Evolutionary conservation across 2,329 filamentous ascomycete genomes (phyloP), one percentile per base, ranked within the genome.

Genomic region (Juglanconis oblonga): DNA sequence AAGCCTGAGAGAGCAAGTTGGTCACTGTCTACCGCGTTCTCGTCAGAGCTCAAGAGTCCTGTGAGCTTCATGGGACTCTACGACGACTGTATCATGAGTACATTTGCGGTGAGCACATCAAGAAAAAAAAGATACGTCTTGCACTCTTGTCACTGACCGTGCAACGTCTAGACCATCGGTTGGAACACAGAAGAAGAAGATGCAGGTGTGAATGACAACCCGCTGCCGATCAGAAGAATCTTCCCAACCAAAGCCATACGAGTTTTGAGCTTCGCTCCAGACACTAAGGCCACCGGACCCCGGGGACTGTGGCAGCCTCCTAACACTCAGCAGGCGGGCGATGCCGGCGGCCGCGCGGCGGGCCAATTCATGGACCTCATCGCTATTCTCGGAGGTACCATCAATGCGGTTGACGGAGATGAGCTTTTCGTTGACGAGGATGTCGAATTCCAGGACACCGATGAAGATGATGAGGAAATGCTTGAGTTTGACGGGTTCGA

Each of bases 31-130:
- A 48, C 45, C 24, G 58, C 57, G 59, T 72, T 73, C 5, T 68
- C 71, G 6, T 69, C 71, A 1, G 73, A 73, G 61, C 67, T 77
- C n/a, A 67, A 72, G 0, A 73, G 76, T 0, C 77, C 78, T 0
- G 73, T 79, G 32, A 77, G 74, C 61, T 80, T 77, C 66, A 80
- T 80, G 78, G 72, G 68, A 0, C 56, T 80, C 8, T 79, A 72
- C 54, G 77, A 79, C 53, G 78, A 80, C 66, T 76, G 75, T 42
- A 73, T 80, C 55, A 77, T 80, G 73, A 72, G 71, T 32, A 79
- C 77, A 3, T 79, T 74, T 61, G 76, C 74, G n/a, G 45, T 48
- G 31, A 48, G 45, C 24, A 13, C 45, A 5, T 31, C 9, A 2
- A 38, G 3, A 38, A 8, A 8, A 47, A 5, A 7, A 9, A 10